These are phyloP conservation scores for Leccinum pallidistipes DNA, from an alignment of 1,284 basidiomycete genomes.

Conservation along the genomic window DNA sequence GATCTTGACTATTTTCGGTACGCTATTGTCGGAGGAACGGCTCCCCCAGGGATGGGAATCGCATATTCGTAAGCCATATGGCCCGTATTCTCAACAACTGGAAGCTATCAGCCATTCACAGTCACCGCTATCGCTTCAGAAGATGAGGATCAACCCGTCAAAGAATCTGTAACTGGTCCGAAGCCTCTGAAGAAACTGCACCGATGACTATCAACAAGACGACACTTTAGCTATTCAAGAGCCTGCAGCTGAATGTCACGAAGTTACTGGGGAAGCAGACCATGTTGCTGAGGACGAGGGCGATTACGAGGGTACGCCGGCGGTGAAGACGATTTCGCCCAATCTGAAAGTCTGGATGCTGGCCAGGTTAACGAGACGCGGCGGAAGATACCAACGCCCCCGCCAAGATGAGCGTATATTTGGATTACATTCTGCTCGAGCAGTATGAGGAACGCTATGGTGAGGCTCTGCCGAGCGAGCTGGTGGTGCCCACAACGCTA, in stretches of 20 bases:
- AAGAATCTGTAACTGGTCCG: slow-evolving; percentile 12
- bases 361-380: slow-evolving; percentile 31
- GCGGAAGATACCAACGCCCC: slow-evolving; percentile 20
- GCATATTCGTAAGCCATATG: slow-evolving; percentile 35
- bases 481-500: too few species aligned
- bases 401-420: slow-evolving; percentile 29
- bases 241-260: slow-evolving; percentile 15
- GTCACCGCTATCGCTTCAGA: slow-evolving; percentile 4
- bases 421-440: slow-evolving; percentile 28
- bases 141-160: slow-evolving; percentile 19
- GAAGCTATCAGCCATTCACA: neutral
- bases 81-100: slow-evolving; percentile 26
- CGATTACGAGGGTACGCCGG: slow-evolving; percentile 22
- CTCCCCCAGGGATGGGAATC: too few species aligned
- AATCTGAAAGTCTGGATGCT: slow-evolving; percentile 32
- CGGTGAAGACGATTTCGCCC: slow-evolving; percentile 22
- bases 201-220: slow-evolving; percentile 8
- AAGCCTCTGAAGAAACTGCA: slow-evolving; percentile 7
- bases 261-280: slow-evolving; percentile 11
- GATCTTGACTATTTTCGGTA: slow-evolving; percentile 56
- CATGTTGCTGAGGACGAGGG: slow-evolving; percentile 25
- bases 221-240: slow-evolving; percentile 5
- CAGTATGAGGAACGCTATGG: slow-evolving; percentile 34
- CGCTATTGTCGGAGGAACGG: too few species aligned
- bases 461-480: slow-evolving; percentile 31